Conservation (phyloP, 768 basidiomycete species). For the Auricularia cornea region DNA sequence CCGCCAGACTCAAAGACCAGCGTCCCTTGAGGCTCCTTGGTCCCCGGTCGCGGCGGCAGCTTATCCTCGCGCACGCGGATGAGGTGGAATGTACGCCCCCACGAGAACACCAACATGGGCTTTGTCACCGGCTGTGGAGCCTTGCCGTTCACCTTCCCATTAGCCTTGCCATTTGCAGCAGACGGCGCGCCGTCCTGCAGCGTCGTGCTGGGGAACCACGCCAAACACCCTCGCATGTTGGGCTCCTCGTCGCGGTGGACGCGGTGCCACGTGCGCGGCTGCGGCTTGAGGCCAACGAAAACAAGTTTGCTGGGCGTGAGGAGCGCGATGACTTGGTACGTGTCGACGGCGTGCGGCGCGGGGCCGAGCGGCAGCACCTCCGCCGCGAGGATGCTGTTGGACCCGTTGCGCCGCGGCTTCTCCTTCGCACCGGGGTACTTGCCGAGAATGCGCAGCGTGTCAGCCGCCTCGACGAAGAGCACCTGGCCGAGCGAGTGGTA, state of each 20-base stretch:
- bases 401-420: constrained; percentile 14
- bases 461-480: constrained; percentile 89
- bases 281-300: constrained; percentile 85
- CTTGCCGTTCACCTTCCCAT: constrained; percentile 20
- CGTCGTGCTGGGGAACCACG: constrained; percentile 71
- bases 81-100: constrained; percentile 63
- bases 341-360: constrained; percentile 63
- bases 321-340: constrained; percentile 72
- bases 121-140: constrained; percentile 23
- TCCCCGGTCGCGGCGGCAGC: constrained; percentile 31
- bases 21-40: constrained; percentile 52
- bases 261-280: constrained; percentile 88
- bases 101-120: constrained; percentile 77
- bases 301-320: constrained; percentile 88
- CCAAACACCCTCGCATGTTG: constrained; percentile 51
- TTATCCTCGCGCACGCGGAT: constrained; percentile 56
- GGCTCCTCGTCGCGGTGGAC: constrained; percentile 47
- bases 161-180: constrained; percentile 4
- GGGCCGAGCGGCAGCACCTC: constrained; percentile 76
- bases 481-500: constrained; percentile 93
- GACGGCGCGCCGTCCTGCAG: constrained; percentile 9
- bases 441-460: constrained; percentile 88
- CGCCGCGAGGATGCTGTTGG: constrained; percentile 65
- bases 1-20: constrained; percentile 55
- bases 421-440: constrained; percentile 60